phyloP scores from a whole-genome alignment of 768 basidiomycete genomes.

The Candolleomyces aberdarensis region DNA sequence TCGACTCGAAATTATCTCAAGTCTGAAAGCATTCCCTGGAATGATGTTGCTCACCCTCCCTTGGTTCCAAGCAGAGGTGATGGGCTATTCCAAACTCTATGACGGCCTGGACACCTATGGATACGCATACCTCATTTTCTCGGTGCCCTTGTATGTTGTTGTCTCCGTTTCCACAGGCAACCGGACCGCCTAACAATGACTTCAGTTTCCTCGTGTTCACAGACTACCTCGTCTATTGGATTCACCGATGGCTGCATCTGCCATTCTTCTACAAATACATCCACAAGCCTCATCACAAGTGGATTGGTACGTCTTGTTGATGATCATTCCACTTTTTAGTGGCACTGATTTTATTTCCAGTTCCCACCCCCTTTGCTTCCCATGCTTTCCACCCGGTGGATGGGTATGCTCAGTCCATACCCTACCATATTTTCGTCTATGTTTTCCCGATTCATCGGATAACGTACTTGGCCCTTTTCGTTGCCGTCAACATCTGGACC shows the following conservation, averaged over 20 bases:
- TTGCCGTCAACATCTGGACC: conserved; percentile 91
- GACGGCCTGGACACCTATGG: conserved; percentile 78
- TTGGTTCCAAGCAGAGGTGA: conserved; percentile 91
- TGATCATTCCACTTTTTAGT: not conserved
- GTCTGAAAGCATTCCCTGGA: conserved; percentile 72
- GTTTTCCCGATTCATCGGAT: conserved; percentile 87
- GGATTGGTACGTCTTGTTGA: conserved; percentile 71
- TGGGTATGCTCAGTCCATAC: conserved; percentile 90
- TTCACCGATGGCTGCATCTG: conserved; percentile 88
- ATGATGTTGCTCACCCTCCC: conserved; percentile 88
- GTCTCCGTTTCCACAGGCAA: conserved; percentile 2
- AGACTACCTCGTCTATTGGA: conserved; percentile 94
- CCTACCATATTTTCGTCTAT: conserved; percentile 91
- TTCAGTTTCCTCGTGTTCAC: conserved; percentile 45
- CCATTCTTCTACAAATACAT: conserved; percentile 85
- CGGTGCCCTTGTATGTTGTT: conserved; percentile 59
- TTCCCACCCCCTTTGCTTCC: conserved; percentile 96
- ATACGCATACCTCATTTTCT: conserved; percentile 65
- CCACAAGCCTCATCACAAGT: conserved; percentile 99
- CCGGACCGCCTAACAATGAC: not conserved
- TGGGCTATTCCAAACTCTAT: conserved; percentile 81
- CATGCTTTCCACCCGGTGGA: conserved; percentile 98
- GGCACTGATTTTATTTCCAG: conserved; percentile 35
- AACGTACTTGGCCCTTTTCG: conserved; percentile 82
- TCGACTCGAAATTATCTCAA: conserved; percentile 70